Base-by-base conservation (phyloP, 345 rosid species). In the Bruguiera sexangula region DNA sequence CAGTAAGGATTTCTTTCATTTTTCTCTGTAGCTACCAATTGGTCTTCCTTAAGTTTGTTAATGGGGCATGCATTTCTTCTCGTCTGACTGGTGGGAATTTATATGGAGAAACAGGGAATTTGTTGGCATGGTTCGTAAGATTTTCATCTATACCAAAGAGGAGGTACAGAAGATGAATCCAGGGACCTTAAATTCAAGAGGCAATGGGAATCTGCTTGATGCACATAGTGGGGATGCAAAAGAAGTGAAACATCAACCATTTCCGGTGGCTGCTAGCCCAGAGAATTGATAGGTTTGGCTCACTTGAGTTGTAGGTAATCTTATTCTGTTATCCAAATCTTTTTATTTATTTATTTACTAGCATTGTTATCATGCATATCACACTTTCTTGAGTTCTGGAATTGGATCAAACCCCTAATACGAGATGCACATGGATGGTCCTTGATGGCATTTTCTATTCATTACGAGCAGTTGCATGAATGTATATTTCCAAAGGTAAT, bases 151-250 rank as follows among this genome's bases (percentile, higher is more conserved):
- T 71, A 89, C 97, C 1, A 80, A 81, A 67, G 91, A 89, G 78
- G 97, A 91, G 77, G 89, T 91, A 43, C 89, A 85, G 73, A 91
- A 80, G 85, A 86, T 91, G 90, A 81, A 85, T 69, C 87, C 91
- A 1, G 79, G 86, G 65, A 67, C 89, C 9, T 66, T 85, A 48
- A 72, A 74, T 77, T 62, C 78, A 31, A 83, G 77, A 78, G 66
- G 73, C 2, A 87, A 80, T 56, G 90, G 84, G 50, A 77, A 80
- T 66, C 64, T 69, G 13, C 71, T 39, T 13, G 69, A 53, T 62
- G 74, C 74, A 11, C 82, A 82, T 6, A 18, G 30, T 24, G 30
- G 32, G 39, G 65, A 68, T 31, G 63, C 39, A 1, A 73, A 54
- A 50, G 71, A 73, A 67, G 68, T 48, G 51, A 68, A 74, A 62